Evolutionary conservation across 148 eudicot species (phyloP).

Genomic region (Dysphania ambrosioides): DNA sequence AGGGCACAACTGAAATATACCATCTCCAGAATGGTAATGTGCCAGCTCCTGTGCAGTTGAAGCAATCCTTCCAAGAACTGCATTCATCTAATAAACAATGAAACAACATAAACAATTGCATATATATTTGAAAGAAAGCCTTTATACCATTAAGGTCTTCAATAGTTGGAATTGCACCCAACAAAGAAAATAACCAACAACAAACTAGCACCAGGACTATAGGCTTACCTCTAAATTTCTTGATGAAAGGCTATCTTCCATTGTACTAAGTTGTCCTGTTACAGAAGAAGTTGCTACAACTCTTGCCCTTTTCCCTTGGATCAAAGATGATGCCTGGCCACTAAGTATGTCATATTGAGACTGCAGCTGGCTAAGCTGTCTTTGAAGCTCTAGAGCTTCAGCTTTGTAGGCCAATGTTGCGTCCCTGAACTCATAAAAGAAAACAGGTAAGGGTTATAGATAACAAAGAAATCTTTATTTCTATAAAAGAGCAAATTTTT

Average conservation of each 20-base stretch:
- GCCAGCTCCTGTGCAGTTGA: slow-evolving; percentile 90
- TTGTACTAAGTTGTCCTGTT: slow-evolving; percentile 68
- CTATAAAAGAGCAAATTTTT: background rate
- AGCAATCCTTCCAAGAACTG: slow-evolving; percentile 93
- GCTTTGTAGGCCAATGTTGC: slow-evolving; percentile 69
- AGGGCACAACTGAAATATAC: slow-evolving; percentile 35
- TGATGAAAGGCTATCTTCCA: slow-evolving; percentile 83
- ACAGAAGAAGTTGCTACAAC: slow-evolving; percentile 81
- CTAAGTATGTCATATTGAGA: slow-evolving; percentile 83
- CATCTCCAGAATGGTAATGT: slow-evolving; percentile 97
- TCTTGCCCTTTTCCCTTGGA: slow-evolving; percentile 90
- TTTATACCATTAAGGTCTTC: background rate
- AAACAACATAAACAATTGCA: slow-evolving; percentile 28
- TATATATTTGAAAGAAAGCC: background rate
- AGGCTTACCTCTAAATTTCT: slow-evolving; percentile 78
- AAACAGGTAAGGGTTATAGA: background rate
- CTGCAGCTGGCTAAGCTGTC: slow-evolving; percentile 84
- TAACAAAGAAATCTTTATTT: background rate
- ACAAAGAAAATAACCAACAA: background rate
- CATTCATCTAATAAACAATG: slow-evolving; percentile 70
- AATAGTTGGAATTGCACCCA: background rate
- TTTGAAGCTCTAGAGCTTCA: slow-evolving; percentile 82
- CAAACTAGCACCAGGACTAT: background rate
- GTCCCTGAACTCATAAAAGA: slow-evolving; percentile 48
- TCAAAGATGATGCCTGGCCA: slow-evolving; percentile 82